Percentiles rank a stretch among this genome's conserved stretches.
Conservation (phyloP, 2,329 filamentous ascomycete genomes). For the Xylariaceae sp. region DNA sequence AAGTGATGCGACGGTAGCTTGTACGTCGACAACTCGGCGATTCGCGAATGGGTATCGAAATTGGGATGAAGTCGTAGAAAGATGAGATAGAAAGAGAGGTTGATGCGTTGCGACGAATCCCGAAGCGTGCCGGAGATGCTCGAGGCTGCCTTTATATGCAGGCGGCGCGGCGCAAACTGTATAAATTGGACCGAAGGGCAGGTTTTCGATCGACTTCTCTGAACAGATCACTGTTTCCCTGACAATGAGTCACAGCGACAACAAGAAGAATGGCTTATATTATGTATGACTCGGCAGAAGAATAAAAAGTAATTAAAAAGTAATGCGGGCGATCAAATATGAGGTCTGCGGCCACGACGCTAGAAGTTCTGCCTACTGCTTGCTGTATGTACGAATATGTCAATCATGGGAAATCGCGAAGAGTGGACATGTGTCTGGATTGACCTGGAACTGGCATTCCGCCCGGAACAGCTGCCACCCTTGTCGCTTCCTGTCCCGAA, state of each 20-base stretch:
- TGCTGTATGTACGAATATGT: no score
- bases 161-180: not conserved
- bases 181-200: not conserved
- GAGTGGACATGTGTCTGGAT: not conserved
- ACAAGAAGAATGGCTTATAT: slow-evolving; percentile 10
- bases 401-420: not conserved
- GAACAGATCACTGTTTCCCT: slow-evolving; percentile 25
- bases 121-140: not conserved
- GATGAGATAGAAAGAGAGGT: not conserved
- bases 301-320: not conserved
- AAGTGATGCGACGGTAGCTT: not conserved
- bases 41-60: not conserved
- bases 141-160: slow-evolving; percentile 13
- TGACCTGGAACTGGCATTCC: no score
- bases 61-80: not conserved
- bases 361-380: not conserved
- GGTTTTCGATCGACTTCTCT: slow-evolving; percentile 24
- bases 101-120: not conserved
- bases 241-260: slow-evolving; percentile 15
- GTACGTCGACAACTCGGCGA: not conserved
- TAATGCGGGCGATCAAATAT: slow-evolving; percentile 8
- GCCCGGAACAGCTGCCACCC: no score
- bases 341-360: slow-evolving; percentile 18
- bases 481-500: no score
- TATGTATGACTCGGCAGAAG: not conserved